These are phyloP conservation scores for Solanum chaucha DNA, from an alignment of 257 asterid species.

Conservation along the genomic window DNA sequence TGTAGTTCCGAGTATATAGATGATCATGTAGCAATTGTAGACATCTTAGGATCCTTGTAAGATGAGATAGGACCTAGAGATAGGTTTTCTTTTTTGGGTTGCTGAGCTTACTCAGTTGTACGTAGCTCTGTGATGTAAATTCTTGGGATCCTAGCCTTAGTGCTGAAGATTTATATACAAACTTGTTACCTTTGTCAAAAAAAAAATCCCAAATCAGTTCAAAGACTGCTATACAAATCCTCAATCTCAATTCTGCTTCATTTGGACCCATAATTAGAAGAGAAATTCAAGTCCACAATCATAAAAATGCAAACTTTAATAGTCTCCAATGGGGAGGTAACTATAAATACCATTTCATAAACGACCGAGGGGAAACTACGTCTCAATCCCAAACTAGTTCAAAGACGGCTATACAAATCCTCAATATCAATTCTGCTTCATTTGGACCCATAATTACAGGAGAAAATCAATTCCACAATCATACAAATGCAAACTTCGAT, in stretches of 20 bases:
- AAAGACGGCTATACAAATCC: background rate
- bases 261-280: background rate
- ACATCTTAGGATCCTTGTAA: background rate
- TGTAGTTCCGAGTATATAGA: background rate
- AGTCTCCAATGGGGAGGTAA: background rate
- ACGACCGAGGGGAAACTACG: background rate
- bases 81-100: background rate
- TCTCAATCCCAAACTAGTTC: background rate
- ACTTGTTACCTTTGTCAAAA: background rate
- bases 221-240: background rate
- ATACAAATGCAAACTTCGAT: background rate
- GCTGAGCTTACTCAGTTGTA: background rate
- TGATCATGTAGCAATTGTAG: background rate
- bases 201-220: background rate
- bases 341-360: background rate
- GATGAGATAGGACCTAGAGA: background rate
- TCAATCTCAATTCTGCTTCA: background rate
- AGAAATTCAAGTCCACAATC: background rate
- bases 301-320: background rate
- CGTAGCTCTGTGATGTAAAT: background rate
- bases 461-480: background rate
- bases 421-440: background rate
- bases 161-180: background rate
- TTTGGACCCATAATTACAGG: background rate
- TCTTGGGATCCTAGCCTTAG: background rate